These are phyloP conservation scores for Chlamydomonas schloesseri DNA, from an alignment of 139 green algal genomes.

Conservation along the genomic window DNA sequence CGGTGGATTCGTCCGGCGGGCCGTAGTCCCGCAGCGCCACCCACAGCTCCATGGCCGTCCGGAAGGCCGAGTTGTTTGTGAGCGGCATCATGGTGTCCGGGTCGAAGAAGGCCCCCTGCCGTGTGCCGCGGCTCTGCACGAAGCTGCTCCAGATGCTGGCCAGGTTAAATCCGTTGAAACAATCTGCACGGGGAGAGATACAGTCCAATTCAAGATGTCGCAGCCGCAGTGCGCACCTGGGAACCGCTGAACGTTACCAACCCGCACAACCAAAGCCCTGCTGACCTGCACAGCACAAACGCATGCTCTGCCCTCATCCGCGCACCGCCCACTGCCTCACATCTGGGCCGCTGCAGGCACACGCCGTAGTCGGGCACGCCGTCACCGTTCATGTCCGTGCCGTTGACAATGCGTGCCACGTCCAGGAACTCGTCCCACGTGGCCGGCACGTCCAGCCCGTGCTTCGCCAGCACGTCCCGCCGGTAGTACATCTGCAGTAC, in stretches of 20 bases:
- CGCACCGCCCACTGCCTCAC: too few species aligned
- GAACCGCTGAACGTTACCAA: too few species aligned
- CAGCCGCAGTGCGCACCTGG: too few species aligned
- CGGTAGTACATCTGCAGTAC: constrained; percentile 45
- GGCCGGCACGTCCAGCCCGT: neutral
- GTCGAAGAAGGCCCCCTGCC: constrained; percentile 41
- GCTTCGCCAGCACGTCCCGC: constrained; percentile 1
- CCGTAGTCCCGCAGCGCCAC: neutral
- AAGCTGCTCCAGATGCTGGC: constrained; percentile 16
- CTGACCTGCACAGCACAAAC: too few species aligned
- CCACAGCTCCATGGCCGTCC: constrained; percentile 1
- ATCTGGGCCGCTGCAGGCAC: constrained; percentile 33
- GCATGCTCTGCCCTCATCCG: too few species aligned
- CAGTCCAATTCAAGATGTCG: too few species aligned
- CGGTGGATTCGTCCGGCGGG: constrained; percentile 25
- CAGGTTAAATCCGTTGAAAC: constrained; percentile 40
- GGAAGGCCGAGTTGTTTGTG: constrained; percentile 32
- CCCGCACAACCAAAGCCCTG: too few species aligned
- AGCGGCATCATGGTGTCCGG: constrained; percentile 17
- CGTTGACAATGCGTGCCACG: neutral
- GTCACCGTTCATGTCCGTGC: constrained; percentile 41
- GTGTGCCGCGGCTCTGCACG: constrained; percentile 4
- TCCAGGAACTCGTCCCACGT: constrained; percentile 31
- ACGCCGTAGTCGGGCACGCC: constrained; percentile 33
- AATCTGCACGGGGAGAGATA: constrained; percentile 32